Percentiles rank a stretch among this genome's conserved stretches.
Conservation (phyloP, 2,329 filamentous ascomycete genomes). For the Pestalotiopsis sp. region DNA sequence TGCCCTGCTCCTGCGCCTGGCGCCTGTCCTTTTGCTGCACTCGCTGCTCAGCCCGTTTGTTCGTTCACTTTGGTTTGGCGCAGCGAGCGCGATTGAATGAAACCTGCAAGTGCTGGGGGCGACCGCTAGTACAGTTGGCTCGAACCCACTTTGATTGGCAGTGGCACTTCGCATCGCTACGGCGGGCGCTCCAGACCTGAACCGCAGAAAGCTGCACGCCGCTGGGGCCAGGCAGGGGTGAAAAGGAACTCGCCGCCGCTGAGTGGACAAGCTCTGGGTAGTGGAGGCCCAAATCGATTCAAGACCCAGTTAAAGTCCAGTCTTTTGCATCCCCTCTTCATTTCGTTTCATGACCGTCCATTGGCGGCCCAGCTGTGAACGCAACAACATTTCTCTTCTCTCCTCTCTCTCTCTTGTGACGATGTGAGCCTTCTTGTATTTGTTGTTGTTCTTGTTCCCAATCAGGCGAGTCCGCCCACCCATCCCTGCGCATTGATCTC, state of each 20-base stretch:
- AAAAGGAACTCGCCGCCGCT: not conserved
- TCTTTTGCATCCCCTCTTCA: conserved; percentile 5
- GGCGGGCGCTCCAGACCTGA: not conserved
- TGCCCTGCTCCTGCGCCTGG: not conserved
- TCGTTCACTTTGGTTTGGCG: not conserved
- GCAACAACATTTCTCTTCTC: not conserved
- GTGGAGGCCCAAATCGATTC: conserved; percentile 2
- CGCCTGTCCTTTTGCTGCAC: not conserved
- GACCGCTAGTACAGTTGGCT: not conserved
- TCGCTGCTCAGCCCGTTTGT: not conserved
- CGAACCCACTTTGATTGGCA: conserved; percentile 8
- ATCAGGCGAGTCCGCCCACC: not conserved
- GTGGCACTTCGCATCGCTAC: not conserved
- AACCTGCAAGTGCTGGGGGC: conserved; percentile 7
- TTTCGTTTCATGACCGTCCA: conserved; percentile 8
- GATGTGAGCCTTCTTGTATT: not conserved
- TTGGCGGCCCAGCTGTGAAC: not conserved
- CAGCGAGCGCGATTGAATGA: not conserved
- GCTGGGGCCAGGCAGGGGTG: not conserved
- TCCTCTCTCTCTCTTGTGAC: not conserved
- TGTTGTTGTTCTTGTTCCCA: not conserved
- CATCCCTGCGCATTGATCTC: not conserved
- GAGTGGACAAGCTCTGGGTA: not conserved
- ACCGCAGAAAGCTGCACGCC: conserved; percentile 3
- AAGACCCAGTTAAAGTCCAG: conserved; percentile 1